Base-by-base conservation (phyloP, 2,329 filamentous ascomycete genomes). In the Cryphonectria nitschkei region DNA sequence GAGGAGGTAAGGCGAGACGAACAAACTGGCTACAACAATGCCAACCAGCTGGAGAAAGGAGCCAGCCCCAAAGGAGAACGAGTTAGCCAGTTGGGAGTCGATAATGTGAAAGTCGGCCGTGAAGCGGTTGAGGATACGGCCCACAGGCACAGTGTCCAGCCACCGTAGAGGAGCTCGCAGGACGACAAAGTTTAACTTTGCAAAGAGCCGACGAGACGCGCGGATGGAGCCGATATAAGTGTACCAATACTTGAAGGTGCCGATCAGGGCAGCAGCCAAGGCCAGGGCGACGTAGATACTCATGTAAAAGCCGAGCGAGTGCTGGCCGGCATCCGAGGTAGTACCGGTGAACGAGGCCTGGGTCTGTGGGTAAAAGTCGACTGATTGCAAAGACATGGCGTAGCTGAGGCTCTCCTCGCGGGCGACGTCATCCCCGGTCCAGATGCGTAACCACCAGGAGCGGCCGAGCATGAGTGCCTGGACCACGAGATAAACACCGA, bases 71-170 rank as follows among this genome's bases (percentile, higher is more conserved):
- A 90, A 89, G 6, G 84, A 86, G 73, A 93, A 79, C 66, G 92
- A 88, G 74, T 87, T 86, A 8, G 89, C 87, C 65, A 94, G 82
- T 50, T 88, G 85, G 8, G 87, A 89, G 80, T 95, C 93, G 65
- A 95, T 87, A 56, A 89, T 86, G 75, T 90, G 89, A 79, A 95
- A 94, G 79, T 95, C 93, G 3, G 90, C 85, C 0, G 92, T 93
- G 78, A 95, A 93, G 1, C 93, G 87, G 80, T 95, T 95, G 29
- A 95, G 83, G 52, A 95, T 88, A 62, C 93, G 88, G 2, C 93
- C 93, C 1, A 94, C 84, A 0, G 93, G 93, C 0, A 94, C 90
- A 0, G 92, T 95, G 77, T 95, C 93, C 52, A 95, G 85, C 91
- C 92, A 94, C 72, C 92, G 85, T n/a, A 95, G 83, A 1, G 92